Conservation (phyloP, 2,329 filamentous ascomycete genomes). For the Colletotrichum tofieldiae region DNA sequence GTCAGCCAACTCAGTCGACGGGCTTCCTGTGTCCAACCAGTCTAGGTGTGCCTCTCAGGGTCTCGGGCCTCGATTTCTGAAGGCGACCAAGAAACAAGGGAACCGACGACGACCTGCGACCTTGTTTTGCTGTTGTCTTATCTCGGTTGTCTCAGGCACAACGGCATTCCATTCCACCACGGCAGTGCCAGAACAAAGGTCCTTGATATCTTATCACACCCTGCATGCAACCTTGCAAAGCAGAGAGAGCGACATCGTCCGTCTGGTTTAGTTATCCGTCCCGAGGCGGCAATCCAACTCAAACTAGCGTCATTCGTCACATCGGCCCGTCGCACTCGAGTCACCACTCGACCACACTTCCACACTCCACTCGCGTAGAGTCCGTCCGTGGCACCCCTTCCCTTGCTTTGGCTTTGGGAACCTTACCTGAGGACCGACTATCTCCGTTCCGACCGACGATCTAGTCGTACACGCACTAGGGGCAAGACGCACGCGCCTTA, state of each 20-base stretch:
- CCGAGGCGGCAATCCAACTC: slow-evolving; percentile 20
- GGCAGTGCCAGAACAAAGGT: slow-evolving; percentile 1
- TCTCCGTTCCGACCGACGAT: slow-evolving; percentile 31
- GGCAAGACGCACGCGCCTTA: neutral
- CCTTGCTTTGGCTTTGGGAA: neutral
- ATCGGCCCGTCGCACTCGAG: slow-evolving; percentile 12
- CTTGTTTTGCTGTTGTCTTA: neutral
- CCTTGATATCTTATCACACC: neutral
- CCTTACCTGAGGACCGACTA: slow-evolving; percentile 14
- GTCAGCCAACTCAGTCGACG: neutral
- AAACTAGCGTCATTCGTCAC: slow-evolving; percentile 37
- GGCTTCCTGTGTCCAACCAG: too few relatives aligned
- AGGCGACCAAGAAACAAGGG: too few relatives aligned
- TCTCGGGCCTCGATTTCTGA: too few relatives aligned
- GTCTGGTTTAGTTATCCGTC: slow-evolving; percentile 20
- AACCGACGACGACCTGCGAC: neutral
- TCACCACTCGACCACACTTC: slow-evolving; percentile 11
- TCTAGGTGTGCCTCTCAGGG: too few relatives aligned
- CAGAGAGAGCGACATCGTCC: neutral
- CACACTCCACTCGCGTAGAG: neutral
- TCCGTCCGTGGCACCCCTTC: neutral
- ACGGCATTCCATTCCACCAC: neutral
- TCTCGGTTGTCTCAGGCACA: neutral
- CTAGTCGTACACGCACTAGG: slow-evolving; percentile 1
- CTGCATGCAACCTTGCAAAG: neutral